Evolutionary conservation across 805 yeast genomes (phyloP).

Genomic region (Sugiyamaella valdiviana): DNA sequence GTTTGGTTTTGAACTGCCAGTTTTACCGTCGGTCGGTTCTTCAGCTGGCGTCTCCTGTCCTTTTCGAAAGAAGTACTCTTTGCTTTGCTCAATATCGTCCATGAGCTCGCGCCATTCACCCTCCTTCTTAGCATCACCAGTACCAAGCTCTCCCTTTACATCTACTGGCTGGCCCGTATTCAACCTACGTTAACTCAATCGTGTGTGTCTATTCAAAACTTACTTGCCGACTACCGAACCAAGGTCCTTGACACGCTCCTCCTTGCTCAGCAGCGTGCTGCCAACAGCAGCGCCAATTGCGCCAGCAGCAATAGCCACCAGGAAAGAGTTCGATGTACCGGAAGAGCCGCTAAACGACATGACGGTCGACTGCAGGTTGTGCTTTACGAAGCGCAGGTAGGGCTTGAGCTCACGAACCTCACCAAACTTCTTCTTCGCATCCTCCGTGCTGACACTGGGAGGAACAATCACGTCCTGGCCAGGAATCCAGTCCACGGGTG

Average conservation of each 20-base stretch:
- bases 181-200: slow-evolving; percentile 7
- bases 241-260: slow-evolving; percentile 10
- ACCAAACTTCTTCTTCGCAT: slow-evolving; percentile 76
- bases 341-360: not conserved
- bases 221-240: slow-evolving; percentile 12
- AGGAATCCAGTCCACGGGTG: slow-evolving; percentile 86
- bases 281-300: slow-evolving; percentile 5
- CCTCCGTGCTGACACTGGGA: slow-evolving; percentile 74
- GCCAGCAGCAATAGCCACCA: slow-evolving; percentile 5
- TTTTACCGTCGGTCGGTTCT: too few relatives aligned
- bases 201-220: slow-evolving; percentile 1
- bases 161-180: slow-evolving; percentile 18
- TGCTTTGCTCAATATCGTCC: slow-evolving; percentile 8
- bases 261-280: slow-evolving; percentile 6
- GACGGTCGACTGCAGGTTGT: slow-evolving; percentile 15
- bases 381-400: slow-evolving; percentile 66
- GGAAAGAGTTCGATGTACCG: slow-evolving; percentile 1
- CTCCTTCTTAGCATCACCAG: slow-evolving; percentile 14
- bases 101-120: slow-evolving; percentile 15
- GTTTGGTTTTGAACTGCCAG: too few relatives aligned
- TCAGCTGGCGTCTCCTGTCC: not conserved
- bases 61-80: slow-evolving; percentile 8
- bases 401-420: slow-evolving; percentile 83
- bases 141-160: slow-evolving; percentile 22
- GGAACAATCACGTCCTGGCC: slow-evolving; percentile 93